Base-by-base conservation (phyloP, 1,139 yeast genomes). In the Geotrichum candidum region DNA sequence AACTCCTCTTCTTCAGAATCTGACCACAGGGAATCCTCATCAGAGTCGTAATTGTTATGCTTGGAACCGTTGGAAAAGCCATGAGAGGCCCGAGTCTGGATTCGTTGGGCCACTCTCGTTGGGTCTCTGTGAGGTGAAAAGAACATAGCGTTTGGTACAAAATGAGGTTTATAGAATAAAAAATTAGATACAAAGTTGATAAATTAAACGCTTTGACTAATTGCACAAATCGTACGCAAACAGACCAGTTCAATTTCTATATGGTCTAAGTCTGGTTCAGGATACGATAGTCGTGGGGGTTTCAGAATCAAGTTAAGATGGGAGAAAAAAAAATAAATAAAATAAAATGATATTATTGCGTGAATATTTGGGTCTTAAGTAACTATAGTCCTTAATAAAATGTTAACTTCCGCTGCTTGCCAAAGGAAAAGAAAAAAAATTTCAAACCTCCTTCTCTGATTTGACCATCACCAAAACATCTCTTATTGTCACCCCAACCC, bases 1-100 rank as follows among this genome's bases (percentile, higher is more conserved):
- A 63, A 65, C 48, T 67, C 70, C 54, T 65, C 68, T 41, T 66
- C 69, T 38, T 67, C 69, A 4, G 65, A 63, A 46, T 67, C 69
- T 1, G 65, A 61, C 68, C 69, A 66, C 38, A 67, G 52, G 18
- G 68, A 66, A 60, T 65, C 69, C 45, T 65, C 61, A 15, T 56
- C 67, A 29, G 60, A 59, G 38, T 66, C 65, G 41, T 41, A 53
- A 13, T 51, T 50, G 4, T 13, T 22, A n/a, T n/a, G 29, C 1
- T 29, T 29, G 11, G 51, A 13, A 27, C 13, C 52, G 11, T 41
- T 46, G n/a, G 58, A 53, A 31, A 41, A n/a, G 22, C 48, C n/a
- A 10, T 41, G n/a, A 10, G 48, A 5, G 3, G 56, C 27, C 27
- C 56, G 54, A n/a, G 58, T 57, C n/a, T 52, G 59, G 18, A 59